Base-by-base conservation (phyloP, 306 rosid genomes). In the Bauhinia variegata region DNA sequence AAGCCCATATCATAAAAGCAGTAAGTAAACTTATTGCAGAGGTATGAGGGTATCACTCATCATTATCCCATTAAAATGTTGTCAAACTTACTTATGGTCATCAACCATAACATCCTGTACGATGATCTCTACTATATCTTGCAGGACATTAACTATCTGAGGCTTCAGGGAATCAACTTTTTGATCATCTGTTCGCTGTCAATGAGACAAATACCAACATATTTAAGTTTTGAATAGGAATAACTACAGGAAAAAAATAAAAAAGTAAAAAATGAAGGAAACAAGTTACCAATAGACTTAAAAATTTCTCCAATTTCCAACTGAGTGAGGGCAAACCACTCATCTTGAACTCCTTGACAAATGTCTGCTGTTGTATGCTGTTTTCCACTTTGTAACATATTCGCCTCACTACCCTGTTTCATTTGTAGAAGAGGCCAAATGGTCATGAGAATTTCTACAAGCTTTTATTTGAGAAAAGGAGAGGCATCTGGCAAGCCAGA, bases 81-180 rank as follows among this genome's bases (percentile, higher is more conserved):
- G 60, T 38, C 31, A 72, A 38, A 82, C 99, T 75, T 87, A 95
- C 99, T 1, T 49, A 30, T 75, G 79, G 38, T 88, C 91, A 41
- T 85, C 79, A 19, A 62, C n/a, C 95, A 95, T 95, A 71, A 88
- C 88, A 80, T 95, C 99, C 73, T 85, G 86, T 48, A 78, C 80
- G 79, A 95, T 82, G 75, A 95, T 95, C 80, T 95, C 99, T 72
- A 90, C 81, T 66, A 90, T 90, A 79, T 95, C 97, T 72, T 95
- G 99, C 73, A 95, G 79, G 55, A 88, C 97, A 67, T 95, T 90
- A 84, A 88, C 85, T 75, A 90, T 80, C 74, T 85, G 95, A 49
- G 92, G 67, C 65, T 52, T 55, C 47, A 28, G 47, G 36, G 18
- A 48, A 39, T 68, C 83, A 33, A 15, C 54, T 32, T 78, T 78